Base-by-base conservation (phyloP, 2,329 filamentous ascomycete genomes). In the Colletotrichum sp. region DNA sequence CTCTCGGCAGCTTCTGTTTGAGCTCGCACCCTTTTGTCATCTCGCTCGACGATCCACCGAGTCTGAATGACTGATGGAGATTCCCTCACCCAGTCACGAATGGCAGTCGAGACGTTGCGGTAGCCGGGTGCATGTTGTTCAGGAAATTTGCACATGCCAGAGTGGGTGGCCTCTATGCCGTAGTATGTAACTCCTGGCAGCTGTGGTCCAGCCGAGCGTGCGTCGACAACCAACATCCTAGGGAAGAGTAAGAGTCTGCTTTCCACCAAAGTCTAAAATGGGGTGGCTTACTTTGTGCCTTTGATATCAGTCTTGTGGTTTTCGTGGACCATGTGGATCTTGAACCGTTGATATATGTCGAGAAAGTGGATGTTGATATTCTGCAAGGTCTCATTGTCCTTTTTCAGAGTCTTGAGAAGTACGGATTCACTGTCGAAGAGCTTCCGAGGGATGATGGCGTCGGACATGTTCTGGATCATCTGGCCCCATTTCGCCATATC, bases 251-350 rank as follows among this genome's bases (percentile, higher is more conserved):
- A 72, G 9, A 9, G 43, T 18, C 48, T n/a, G 36, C 9, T 52
- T n/a, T 52, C 43, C 43, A 52, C 43, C 28, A n/a, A 56, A 52
- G n/a, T 27, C n/a, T 16, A 58, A 55, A 18, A n/a, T 12, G 13
- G n/a, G 8, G 25, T 12, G 13, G 80, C 85, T 61, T 79, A 87
- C 85, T 85, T 92, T 1, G 91, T 91, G 3, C 91, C 91, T 78
- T 90, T 93, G 43, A 95, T 79, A 77, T 95, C 91, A 1, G 93
- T 94, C 76, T 93, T 93, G 78, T 93, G 91, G 61, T 92, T 93
- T 81, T 96, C 94, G 71, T 95, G 93, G 48, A 92, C 94, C 89
- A 95, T 95, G 79, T 94, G 94, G 66, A 96, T 92, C 78, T 91
- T 90, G 80, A 94, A 95, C 2, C 92, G 89, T 72, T 91, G 89